A percentile compares a stretch with the other conserved stretches of the same genome.
Conservation (phyloP, 108 stramenopile species). For the Mayamaea pseudoterrestris region DNA sequence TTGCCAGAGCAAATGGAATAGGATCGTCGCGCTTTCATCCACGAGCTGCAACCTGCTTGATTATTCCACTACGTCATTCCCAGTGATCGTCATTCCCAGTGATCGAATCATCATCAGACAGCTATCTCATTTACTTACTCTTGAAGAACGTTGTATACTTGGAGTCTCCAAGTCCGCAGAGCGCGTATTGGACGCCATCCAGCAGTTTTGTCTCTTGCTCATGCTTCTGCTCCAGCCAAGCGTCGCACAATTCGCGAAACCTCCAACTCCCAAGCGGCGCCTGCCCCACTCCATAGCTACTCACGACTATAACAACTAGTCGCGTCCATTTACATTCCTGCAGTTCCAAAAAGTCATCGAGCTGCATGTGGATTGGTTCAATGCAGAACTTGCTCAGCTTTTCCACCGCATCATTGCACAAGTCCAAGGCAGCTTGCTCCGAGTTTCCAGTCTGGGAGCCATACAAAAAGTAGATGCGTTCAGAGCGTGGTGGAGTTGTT, state of each 20-base stretch:
- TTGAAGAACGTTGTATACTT: constrained; percentile 37
- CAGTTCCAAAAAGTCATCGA: constrained; percentile 80
- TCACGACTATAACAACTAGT: constrained; percentile 52
- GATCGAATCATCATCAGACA: no score
- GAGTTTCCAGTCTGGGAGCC: constrained; percentile 81
- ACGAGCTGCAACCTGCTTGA: constrained; percentile 2
- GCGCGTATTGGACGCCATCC: constrained; percentile 29
- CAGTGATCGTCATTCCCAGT: no score
- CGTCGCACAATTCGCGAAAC: constrained; percentile 66
- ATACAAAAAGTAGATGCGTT: constrained; percentile 58
- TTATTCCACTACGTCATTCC: no score
- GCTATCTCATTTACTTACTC: no score
- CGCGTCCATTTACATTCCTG: constrained; percentile 42
- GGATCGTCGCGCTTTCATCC: constrained; percentile 10
- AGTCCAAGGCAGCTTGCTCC: constrained; percentile 55
- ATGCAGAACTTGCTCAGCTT: constrained; percentile 9
- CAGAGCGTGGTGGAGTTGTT: constrained; percentile 1
- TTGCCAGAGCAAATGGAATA: constrained; percentile 34
- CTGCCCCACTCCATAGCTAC: constrained; percentile 73
- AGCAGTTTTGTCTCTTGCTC: constrained; percentile 6
- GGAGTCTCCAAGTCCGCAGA: constrained; percentile 47
- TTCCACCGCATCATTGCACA: constrained; percentile 23
- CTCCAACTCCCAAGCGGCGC: constrained; percentile 64
- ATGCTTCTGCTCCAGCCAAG: constrained; percentile 15
- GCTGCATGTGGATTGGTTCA: constrained; percentile 26